These are phyloP conservation scores for Epichloe bromicola DNA, from an alignment of 2,329 filamentous ascomycete species.

Conservation along the genomic window DNA sequence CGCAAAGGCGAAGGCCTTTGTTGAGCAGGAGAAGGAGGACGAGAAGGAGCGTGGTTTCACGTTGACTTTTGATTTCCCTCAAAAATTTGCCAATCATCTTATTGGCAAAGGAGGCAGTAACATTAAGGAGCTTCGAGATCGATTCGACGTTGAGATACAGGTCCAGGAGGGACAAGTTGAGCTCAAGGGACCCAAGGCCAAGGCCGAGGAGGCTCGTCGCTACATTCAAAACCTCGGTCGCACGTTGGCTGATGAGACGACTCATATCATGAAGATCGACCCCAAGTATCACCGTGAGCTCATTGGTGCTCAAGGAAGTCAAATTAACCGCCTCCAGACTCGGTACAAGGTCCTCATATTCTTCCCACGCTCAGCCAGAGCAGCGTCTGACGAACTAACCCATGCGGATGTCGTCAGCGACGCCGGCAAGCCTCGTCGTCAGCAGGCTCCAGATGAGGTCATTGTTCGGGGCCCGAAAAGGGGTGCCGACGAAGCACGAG, in stretches of 20 bases:
- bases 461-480: slow-evolving; percentile 82
- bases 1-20: slow-evolving; percentile 61
- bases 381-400: slow-evolving; percentile 53
- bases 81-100: slow-evolving; percentile 83
- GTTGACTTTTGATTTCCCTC: slow-evolving; percentile 79
- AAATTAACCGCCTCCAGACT: slow-evolving; percentile 84
- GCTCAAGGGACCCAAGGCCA: slow-evolving; percentile 88
- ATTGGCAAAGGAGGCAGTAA: slow-evolving; percentile 56
- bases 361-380: slow-evolving; percentile 62
- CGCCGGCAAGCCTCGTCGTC: slow-evolving; percentile 47
- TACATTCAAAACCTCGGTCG: slow-evolving; percentile 70
- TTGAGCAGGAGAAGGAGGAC: slow-evolving; percentile 80
- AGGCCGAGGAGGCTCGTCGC: slow-evolving; percentile 74
- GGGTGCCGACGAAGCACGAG: slow-evolving; percentile 81
- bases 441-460: slow-evolving; percentile 79
- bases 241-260: slow-evolving; percentile 83
- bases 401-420: slow-evolving; percentile 59
- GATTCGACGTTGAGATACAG: slow-evolving; percentile 65
- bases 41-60: slow-evolving; percentile 89
- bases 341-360: slow-evolving; percentile 92
- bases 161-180: slow-evolving; percentile 90
- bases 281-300: slow-evolving; percentile 89
- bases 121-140: slow-evolving; percentile 52
- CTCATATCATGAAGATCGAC: slow-evolving; percentile 76
- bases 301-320: slow-evolving; percentile 75